Evolutionary conservation across 257 asterid genomes (phyloP).

Genomic region (Paulownia fortunei): DNA sequence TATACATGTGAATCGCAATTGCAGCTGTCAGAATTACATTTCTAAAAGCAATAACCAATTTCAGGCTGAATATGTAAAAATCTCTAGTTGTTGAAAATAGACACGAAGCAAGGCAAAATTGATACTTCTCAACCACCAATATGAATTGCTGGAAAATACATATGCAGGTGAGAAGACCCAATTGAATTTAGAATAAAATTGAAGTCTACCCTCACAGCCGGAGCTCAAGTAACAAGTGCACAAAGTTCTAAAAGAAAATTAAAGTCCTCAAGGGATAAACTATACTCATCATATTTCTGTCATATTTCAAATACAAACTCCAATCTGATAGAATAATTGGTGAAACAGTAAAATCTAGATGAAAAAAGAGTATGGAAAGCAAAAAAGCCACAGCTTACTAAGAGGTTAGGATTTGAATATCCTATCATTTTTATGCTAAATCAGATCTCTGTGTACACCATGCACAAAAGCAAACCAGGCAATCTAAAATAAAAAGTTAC

Average conservation of each 20-base stretch:
- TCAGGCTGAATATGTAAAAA: slow-evolving; percentile 3
- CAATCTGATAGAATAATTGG: not conserved
- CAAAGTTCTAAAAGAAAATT: slow-evolving; percentile 15
- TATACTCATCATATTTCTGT: not conserved
- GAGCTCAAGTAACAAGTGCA: not conserved
- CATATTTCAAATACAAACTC: not conserved
- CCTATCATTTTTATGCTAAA: not conserved
- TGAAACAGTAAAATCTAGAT: not conserved
- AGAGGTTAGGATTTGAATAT: slow-evolving; percentile 18
- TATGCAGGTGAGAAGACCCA: not conserved
- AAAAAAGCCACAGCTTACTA: not conserved
- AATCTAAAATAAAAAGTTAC: not conserved
- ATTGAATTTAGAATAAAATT: not conserved
- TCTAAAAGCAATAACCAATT: slow-evolving; percentile 4
- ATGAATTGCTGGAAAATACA: slow-evolving; percentile 1
- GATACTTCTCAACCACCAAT: slow-evolving; percentile 18
- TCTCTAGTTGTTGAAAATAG: not conserved
- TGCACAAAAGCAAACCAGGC: slow-evolving; percentile 3
- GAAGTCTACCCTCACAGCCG: not conserved
- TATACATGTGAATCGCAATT: not conserved
- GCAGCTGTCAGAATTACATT: slow-evolving; percentile 7
- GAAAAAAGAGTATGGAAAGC: not conserved
- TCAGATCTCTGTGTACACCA: slow-evolving; percentile 6
- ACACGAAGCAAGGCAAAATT: not conserved
- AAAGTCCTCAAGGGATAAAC: slow-evolving; percentile 11